A percentile compares a stretch with the other conserved stretches of the same genome.
phyloP scores from a whole-genome alignment of 1,284 basidiomycete genomes.

The Filobasidium uniguttulatum region DNA sequence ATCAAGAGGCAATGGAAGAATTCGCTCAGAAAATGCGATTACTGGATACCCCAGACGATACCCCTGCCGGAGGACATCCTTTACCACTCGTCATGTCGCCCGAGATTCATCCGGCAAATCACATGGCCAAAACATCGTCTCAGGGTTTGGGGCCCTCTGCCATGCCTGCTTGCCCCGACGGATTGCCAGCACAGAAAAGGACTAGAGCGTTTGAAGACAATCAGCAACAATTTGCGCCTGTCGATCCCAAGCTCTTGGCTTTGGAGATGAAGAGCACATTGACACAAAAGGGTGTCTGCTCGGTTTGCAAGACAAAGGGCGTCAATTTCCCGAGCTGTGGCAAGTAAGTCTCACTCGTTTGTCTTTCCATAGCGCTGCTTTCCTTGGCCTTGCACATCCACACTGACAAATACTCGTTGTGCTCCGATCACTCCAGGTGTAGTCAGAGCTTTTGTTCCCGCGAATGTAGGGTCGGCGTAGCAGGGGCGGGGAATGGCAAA shows the following conservation, averaged over 20 bases:
- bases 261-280: background rate
- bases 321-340: conserved; percentile 1
- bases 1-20: no score
- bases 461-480: background rate
- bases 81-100: background rate
- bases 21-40: background rate
- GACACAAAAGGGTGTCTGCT: background rate
- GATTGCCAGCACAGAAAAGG: background rate
- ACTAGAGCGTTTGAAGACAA: background rate
- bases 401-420: background rate
- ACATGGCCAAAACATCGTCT: background rate
- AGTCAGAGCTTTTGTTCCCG: background rate
- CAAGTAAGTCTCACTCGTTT: background rate
- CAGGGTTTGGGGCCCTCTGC: background rate
- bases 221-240: background rate
- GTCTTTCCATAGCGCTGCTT: no score
- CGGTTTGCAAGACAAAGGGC: background rate
- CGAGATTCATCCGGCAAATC: background rate
- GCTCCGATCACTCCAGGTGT: background rate
- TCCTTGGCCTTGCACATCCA: background rate
- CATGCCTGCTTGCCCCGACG: background rate
- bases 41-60: background rate
- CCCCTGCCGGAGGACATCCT: background rate
- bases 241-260: background rate
- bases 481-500: background rate